A percentile compares a stretch with the other conserved stretches of the same genome.
Conservation (phyloP, 2,329 filamentous ascomycete species). For the Tolypocladium sp. region DNA sequence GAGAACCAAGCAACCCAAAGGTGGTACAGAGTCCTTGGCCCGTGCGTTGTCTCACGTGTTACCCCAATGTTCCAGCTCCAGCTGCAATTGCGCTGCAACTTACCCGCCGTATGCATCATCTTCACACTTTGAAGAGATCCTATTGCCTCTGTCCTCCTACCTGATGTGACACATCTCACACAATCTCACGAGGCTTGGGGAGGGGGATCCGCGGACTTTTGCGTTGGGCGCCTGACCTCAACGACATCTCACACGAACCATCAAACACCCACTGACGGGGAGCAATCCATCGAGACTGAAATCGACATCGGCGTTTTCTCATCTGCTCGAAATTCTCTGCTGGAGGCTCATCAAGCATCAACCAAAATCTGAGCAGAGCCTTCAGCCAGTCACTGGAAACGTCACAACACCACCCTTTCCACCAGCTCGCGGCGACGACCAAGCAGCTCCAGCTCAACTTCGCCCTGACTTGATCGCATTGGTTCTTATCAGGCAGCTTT, state of each 20-base stretch:
- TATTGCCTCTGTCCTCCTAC: not conserved
- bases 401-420: not conserved
- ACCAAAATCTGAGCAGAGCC: not conserved
- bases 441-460: not conserved
- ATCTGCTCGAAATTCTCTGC: not conserved
- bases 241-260: not conserved
- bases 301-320: not conserved
- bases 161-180: conserved; percentile 10
- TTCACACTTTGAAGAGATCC: not conserved
- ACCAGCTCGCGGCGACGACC: not conserved
- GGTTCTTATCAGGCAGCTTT: not conserved
- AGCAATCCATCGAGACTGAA: not conserved
- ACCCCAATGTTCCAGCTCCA: conserved; percentile 5
- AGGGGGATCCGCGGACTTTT: conserved; percentile 10
- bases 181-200: conserved; percentile 12
- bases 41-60: conserved; percentile 15
- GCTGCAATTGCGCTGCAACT: conserved; percentile 3
- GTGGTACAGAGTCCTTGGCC: conserved; percentile 5
- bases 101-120: not conserved
- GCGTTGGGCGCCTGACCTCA: not conserved
- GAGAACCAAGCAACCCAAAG: not conserved
- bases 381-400: not conserved
- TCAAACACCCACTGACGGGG: not conserved
- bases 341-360: not conserved
- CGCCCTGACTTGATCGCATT: not conserved